Percentiles rank a stretch among this genome's conserved stretches.
These are phyloP conservation scores for Fusarium pseudonygamai DNA, from an alignment of 2,329 filamentous ascomycete species.

Conservation along the genomic window DNA sequence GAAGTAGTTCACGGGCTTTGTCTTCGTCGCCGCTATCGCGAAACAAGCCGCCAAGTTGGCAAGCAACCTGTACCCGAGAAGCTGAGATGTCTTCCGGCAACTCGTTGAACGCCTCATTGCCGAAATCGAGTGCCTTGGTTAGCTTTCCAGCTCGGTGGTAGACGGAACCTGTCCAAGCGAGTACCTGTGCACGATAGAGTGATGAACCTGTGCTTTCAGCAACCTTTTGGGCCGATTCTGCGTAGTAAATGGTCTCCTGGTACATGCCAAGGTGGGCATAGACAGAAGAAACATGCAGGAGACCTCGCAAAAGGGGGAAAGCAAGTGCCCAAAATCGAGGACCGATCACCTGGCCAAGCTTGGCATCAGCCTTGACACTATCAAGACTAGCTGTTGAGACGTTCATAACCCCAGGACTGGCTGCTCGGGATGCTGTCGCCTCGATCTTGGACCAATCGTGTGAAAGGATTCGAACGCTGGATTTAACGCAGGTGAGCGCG, in stretches of 20 bases:
- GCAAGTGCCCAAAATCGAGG: conserved; percentile 84
- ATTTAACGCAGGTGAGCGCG: conserved; percentile 66
- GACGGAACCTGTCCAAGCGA: conserved; percentile 64
- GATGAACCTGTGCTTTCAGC: conserved; percentile 73
- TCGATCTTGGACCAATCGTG: conserved; percentile 66
- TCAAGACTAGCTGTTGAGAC: conserved; percentile 44
- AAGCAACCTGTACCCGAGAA: conserved; percentile 56
- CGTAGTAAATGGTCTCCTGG: conserved; percentile 87
- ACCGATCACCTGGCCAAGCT: conserved; percentile 40
- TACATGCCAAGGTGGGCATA: conserved; percentile 88
- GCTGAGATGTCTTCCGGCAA: conserved; percentile 55
- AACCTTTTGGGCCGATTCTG: conserved; percentile 83
- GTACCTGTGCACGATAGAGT: conserved; percentile 64
- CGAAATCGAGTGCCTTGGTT: conserved; percentile 65
- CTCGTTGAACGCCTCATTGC: conserved; percentile 62
- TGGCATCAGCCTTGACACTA: conserved; percentile 39
- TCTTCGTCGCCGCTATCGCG: conserved; percentile 58
- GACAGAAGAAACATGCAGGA: conserved; percentile 78
- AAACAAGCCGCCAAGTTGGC: conserved; percentile 66
- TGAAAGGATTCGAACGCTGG: conserved; percentile 64
- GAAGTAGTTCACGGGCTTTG: conserved; percentile 55
- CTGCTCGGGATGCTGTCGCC: conserved; percentile 29
- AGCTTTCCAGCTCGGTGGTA: conserved; percentile 67
- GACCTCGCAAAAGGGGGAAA: conserved; percentile 74
- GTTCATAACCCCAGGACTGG: conserved; percentile 41